phyloP scores from a whole-genome alignment of 139 green algal species.

The Pseudopediastrum boryanum region DNA sequence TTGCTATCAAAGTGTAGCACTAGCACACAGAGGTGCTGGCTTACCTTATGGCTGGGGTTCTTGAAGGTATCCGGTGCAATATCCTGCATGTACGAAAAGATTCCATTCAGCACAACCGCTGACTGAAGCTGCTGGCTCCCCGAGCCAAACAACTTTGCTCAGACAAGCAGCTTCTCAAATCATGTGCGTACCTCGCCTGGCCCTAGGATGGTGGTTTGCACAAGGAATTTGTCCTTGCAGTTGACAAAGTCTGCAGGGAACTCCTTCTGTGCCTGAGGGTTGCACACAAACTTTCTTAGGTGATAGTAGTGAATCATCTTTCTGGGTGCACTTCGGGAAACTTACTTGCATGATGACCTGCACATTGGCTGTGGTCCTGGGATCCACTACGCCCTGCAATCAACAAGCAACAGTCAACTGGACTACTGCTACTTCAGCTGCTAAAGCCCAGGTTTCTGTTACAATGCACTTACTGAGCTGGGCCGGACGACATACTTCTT shows the following conservation, averaged over 20 bases:
- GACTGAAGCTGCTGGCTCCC: neutral
- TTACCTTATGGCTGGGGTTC: too few relatives aligned
- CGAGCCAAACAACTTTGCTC: neutral
- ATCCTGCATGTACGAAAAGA: slow-evolving; percentile 10
- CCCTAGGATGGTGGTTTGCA: slow-evolving; percentile 52
- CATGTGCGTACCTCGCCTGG: slow-evolving; percentile 25
- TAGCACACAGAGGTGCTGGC: neutral
- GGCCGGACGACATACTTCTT: slow-evolving; percentile 71
- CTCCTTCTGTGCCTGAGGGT: slow-evolving; percentile 63
- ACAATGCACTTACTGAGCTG: slow-evolving; percentile 39
- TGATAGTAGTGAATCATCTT: neutral
- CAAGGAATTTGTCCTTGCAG: slow-evolving; percentile 74
- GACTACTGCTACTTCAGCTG: too few relatives aligned
- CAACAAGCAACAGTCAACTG: too few relatives aligned
- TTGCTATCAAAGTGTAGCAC: neutral
- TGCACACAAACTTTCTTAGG: neutral
- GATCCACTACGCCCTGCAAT: slow-evolving; percentile 50
- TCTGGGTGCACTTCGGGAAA: neutral
- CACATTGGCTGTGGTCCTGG: slow-evolving; percentile 50
- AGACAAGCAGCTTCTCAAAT: neutral
- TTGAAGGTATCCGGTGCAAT: slow-evolving; percentile 34
- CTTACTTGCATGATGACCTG: slow-evolving; percentile 58
- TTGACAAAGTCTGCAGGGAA: slow-evolving; percentile 55
- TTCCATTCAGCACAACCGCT: neutral
- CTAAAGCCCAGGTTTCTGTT: neutral